These are phyloP conservation scores for Coniella lustricola DNA, from an alignment of 2,329 filamentous ascomycete genomes.

Conservation along the genomic window DNA sequence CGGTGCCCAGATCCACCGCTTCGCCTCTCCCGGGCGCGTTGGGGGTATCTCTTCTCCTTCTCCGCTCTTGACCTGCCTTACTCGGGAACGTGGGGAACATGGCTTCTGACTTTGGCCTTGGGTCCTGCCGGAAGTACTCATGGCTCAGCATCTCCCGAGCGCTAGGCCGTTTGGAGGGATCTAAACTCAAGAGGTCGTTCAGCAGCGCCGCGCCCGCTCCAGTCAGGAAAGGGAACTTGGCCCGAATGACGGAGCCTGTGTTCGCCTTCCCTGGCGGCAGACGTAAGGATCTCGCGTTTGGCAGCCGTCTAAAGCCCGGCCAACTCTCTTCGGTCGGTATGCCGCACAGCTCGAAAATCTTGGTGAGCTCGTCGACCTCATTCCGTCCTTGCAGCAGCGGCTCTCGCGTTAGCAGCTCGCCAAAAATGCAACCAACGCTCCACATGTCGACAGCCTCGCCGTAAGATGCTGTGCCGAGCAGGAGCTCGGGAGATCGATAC, in stretches of 20 bases:
- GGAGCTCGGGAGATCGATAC: constrained; percentile 88
- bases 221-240: constrained; percentile 77
- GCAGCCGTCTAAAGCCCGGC: constrained; percentile 80
- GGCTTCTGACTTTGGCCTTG: constrained; percentile 78
- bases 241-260: constrained; percentile 53
- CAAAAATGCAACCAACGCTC: constrained; percentile 94
- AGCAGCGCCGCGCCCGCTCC: constrained; percentile 66
- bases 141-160: constrained; percentile 71
- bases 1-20: constrained; percentile 46
- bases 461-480: constrained; percentile 75
- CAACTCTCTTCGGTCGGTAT: constrained; percentile 75
- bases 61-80: constrained; percentile 84
- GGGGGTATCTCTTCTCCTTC: constrained; percentile 65
- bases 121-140: constrained; percentile 82
- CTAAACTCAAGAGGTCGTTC: constrained; percentile 61
- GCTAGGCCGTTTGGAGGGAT: constrained; percentile 64
- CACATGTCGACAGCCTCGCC: constrained; percentile 80
- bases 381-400: constrained; percentile 83
- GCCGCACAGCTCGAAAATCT: constrained; percentile 85
- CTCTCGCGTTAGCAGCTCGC: constrained; percentile 76
- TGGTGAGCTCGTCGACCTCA: constrained; percentile 82
- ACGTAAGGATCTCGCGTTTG: constrained; percentile 75
- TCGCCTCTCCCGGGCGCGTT: constrained; percentile 77
- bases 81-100: constrained; percentile 97
- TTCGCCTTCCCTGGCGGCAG: constrained; percentile 46